Base-by-base conservation (phyloP, 306 rosid genomes). In the Dalbergia oliveri region DNA sequence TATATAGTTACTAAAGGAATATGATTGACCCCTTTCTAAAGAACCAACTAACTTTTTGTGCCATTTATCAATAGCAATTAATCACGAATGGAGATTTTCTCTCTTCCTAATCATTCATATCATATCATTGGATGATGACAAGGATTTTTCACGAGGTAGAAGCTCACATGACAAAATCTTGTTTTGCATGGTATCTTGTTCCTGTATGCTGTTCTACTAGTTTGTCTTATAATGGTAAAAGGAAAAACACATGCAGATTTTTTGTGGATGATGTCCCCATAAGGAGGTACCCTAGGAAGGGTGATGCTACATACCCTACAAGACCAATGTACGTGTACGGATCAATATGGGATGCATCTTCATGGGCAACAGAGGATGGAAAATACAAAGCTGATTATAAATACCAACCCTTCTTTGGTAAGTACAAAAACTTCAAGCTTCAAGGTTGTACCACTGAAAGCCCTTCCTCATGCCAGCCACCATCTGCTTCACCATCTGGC, bases 331-430 rank as follows among this genome's bases (percentile, higher is more conserved):
- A 90, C 87, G 73, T 84, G 50, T 95, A 95, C 49, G 99, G 98
- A 6, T 95, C 99, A 19, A 89, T 95, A 80, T 93, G 99, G 99
- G 99, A 95, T 78, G 99, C 99, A 45, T 95, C 99, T 16, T 35
- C 89, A 6, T 95, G 99, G 99, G 99, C 99, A 23, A 95, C 99
- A 47, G 99, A 95, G 79, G 88, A 79, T 57, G 99, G 99, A 69
- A 95, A 87, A 81, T 93, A 95, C 94, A 93, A 90, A 79, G 99
- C 97, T 3, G 84, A 95, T 78, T 95, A 95, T 72, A 75, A 43
- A 0, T 93, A 88, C 89, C 99, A 95, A 79, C 99, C 99, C 43
- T 95, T 95, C 56, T 19, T 88, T 9, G 90, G 93, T 23, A 80
- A 82, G 78, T 95, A 95, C 87, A 86, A 12, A 5, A 76, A 91